Base-by-base conservation (phyloP, 192 early-diverging fungal genomes). In the Geranomyces variabilis region DNA sequence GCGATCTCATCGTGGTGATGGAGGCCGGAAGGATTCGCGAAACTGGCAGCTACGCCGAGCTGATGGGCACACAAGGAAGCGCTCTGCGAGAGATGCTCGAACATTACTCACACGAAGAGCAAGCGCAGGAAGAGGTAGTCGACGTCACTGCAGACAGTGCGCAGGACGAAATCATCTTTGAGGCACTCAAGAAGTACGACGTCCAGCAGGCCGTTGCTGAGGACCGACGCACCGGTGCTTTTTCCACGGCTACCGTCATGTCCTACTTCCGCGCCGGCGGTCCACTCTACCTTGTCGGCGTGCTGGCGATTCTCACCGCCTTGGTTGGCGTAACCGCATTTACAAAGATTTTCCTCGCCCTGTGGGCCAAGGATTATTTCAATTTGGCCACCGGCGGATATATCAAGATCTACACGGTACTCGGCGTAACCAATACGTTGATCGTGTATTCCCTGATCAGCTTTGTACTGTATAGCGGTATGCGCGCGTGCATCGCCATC, bases 1-100 rank as follows among this genome's bases (percentile, higher is more conserved):
- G 84, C 22, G 88, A 93, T 63, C 82, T 87, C 63, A 73, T 96
- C 15, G 68, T 94, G 17, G 85, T 83, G 17, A 61, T 95, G 48
- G 83, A 89, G 29, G 77, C 90, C 8, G 91, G 92, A 14, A 55
- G 66, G 28, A 78, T 94, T 36, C 77, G 75, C 6, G 89, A 90
- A 70, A 74, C 82, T 21, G 92, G 87, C 24, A 80, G 73, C 0
- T 88, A 79, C 57, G 44, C 1, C 21, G 12, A 47, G 12, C 46
- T 47, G 46, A 47, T 47, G 46, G 12, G 19, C 12, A 47, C 12
- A 19, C 12, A 47, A 19, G 46, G 19, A 12, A 19, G 46, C 46
- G 12, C 12, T 14, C 46, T 47, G 12, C 19, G 12, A 12, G 46
- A 47, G 12, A 47, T 47, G 46, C 12, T 47, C 12, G 19, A 47